Conservation (phyloP, 1,284 basidiomycete species). For the Microbotryomycetes sp. region DNA sequence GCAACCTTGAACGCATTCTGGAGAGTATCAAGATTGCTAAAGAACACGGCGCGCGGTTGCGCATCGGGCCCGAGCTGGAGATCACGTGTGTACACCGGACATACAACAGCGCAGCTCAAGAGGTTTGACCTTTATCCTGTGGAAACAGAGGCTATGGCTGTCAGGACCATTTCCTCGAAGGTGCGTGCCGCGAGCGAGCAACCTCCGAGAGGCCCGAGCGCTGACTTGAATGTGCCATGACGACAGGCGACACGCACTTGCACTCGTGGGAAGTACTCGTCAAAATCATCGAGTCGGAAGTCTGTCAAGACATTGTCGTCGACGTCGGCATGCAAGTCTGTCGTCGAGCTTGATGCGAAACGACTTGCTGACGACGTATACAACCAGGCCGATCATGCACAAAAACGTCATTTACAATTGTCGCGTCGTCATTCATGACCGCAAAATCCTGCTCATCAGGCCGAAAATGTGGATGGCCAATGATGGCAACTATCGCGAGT, state of each 20-base stretch:
- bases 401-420: conserved; percentile 98
- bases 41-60: conserved; percentile 73
- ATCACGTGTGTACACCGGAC: conserved; percentile 63
- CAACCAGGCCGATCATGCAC: conserved; percentile 78
- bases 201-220: neutral
- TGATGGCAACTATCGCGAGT: conserved; percentile 94
- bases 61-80: conserved; percentile 92
- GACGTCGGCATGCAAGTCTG: conserved; percentile 81
- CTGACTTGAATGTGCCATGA: neutral
- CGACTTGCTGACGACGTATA: neutral
- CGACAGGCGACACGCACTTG: conserved; percentile 77
- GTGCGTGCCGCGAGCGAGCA: conserved; percentile 40
- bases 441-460: conserved; percentile 81
- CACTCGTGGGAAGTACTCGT: conserved; percentile 94
- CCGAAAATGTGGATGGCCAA: conserved; percentile 99
- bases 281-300: conserved; percentile 71
- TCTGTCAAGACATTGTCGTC: conserved; percentile 70
- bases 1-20: conserved; percentile 84
- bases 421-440: conserved; percentile 76
- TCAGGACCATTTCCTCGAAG: conserved; percentile 85
- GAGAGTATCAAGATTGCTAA: conserved; percentile 83
- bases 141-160: conserved; percentile 77
- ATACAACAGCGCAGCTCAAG: too few relatives aligned
- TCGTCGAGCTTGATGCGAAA: conserved; percentile 29
- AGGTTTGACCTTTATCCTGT: neutral